A percentile compares a stretch with the other conserved stretches of the same genome.
Conservation (phyloP, 495 filamentous ascomycete genomes). For the Monascus purpureus region DNA sequence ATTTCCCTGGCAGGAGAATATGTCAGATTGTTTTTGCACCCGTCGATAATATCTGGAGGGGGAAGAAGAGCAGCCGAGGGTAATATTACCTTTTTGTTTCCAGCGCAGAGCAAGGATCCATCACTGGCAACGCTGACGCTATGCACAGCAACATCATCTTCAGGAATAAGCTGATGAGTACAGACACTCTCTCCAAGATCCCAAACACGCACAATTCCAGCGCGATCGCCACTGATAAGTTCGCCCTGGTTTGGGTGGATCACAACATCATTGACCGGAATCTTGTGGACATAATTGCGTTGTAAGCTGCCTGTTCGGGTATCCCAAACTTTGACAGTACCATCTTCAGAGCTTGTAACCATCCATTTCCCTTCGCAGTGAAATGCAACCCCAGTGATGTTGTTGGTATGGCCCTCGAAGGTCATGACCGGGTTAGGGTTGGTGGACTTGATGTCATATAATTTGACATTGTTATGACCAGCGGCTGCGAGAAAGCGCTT, state of each 20-base stretch:
- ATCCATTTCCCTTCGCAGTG: conserved; percentile 99
- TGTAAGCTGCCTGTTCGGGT: conserved; percentile 78
- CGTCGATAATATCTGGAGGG: conserved; percentile 1
- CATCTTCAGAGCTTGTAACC: conserved; percentile 97
- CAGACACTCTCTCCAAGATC: conserved; percentile 95
- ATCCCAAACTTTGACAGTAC: conserved; percentile 98
- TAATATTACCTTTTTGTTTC: conserved; percentile 64
- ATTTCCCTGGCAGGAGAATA: conserved; percentile 50
- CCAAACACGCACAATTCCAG: conserved; percentile 90
- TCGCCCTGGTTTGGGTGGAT: conserved; percentile 98
- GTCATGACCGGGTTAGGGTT: conserved; percentile 84
- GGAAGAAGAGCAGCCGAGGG: neutral
- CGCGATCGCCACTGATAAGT: conserved; percentile 87
- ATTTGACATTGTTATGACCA: conserved; percentile 86
- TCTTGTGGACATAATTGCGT: conserved; percentile 79
- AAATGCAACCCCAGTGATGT: conserved; percentile 92
- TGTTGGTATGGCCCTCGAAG: conserved; percentile 90
- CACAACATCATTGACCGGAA: conserved; percentile 79
- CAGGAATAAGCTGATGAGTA: conserved; percentile 89
- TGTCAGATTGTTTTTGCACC: conserved; percentile 1
- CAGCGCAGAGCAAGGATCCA: conserved; percentile 85
- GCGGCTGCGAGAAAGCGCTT: conserved; percentile 92
- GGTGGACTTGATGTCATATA: conserved; percentile 94
- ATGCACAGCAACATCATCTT: conserved; percentile 82
- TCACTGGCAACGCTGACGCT: conserved; percentile 95